Conservation (phyloP, 2,329 filamentous ascomycete genomes). For the Epichloe festucae region DNA sequence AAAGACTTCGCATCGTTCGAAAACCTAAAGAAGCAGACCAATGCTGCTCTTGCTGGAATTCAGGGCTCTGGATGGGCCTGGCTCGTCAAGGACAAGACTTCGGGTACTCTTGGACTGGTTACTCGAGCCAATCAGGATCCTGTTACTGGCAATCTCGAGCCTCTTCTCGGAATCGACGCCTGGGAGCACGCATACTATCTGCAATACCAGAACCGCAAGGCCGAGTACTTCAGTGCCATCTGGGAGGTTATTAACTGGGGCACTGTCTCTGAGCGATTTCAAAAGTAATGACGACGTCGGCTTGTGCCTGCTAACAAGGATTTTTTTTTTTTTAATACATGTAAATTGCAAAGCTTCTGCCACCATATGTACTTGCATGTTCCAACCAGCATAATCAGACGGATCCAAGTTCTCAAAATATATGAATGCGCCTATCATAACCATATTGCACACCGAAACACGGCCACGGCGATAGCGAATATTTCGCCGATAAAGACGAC, state of each 20-base stretch:
- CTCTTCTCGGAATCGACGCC: conserved; percentile 79
- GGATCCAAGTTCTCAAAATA: no score
- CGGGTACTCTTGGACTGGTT: conserved; percentile 48
- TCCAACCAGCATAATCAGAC: no score
- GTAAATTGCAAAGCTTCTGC: conserved; percentile 4
- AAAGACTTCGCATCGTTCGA: conserved; percentile 55
- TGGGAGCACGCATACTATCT: conserved; percentile 97
- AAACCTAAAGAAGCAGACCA: conserved; percentile 53
- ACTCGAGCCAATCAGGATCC: conserved; percentile 82
- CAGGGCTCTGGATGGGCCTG: conserved; percentile 88
- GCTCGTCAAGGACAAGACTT: conserved; percentile 61
- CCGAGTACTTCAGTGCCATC: conserved; percentile 84
- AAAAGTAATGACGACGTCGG: conserved; percentile 24
- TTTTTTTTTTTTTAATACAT: background rate
- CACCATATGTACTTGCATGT: no score
- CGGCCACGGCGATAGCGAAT: no score
- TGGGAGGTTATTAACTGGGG: conserved; percentile 98
- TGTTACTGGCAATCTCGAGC: conserved; percentile 68
- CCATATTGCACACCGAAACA: no score
- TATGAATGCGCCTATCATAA: no score
- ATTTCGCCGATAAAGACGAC: no score
- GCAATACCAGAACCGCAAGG: conserved; percentile 95
- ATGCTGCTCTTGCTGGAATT: conserved; percentile 55
- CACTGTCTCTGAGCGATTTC: conserved; percentile 66
- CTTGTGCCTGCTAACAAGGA: background rate